Base-by-base conservation (phyloP, 306 rosid genomes). In the Begonia peltatifolia region DNA sequence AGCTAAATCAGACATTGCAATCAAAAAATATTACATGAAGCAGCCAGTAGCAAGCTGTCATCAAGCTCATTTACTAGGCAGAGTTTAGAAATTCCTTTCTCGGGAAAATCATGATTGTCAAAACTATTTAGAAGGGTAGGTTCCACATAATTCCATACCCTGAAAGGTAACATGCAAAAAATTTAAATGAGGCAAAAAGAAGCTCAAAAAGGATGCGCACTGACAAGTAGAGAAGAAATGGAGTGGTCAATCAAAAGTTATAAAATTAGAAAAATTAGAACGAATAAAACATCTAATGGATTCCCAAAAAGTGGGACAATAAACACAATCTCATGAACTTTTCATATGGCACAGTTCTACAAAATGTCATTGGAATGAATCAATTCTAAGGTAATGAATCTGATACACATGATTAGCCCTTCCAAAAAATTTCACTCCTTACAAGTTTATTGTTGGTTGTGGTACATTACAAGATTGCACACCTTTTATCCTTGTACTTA, bases 11-110 rank as follows among this genome's bases (percentile, higher is more conserved):
- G 57, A 38, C 54, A 47, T 53, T 59, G 51, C 56, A 42, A 8
- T 66, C 14, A 17, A 57, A 58, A 67, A 63, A 62, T 14, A 74
- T 74, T 79, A 92, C 99, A 71, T 71, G 96, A 92, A 58, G 99
- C 99, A 62, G 96, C 88, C 55, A 92, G 90, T 64, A 92, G 99
- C 82, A 92, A 68, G 71, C 93, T 86, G 64, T 86, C 94, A 68
- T 92, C 96, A 63, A 86, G 94, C 69, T 92, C 99, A 75, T 92
- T 92, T 55, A 86, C 79, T 10, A 92, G 82, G 77, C 96, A 75
- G 47, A 92, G 94, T 73, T 86, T 92, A 42, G 94, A 77, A 68
- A 92, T 86, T 75, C 94, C 93, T 71, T 81, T 92, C 65, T 92
- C 99, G 23, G 81, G 86, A 79, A 76, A 76, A 66, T 81, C 88